Base-by-base conservation (phyloP, 2,329 filamentous ascomycete species). In the Monosporascus sp. region DNA sequence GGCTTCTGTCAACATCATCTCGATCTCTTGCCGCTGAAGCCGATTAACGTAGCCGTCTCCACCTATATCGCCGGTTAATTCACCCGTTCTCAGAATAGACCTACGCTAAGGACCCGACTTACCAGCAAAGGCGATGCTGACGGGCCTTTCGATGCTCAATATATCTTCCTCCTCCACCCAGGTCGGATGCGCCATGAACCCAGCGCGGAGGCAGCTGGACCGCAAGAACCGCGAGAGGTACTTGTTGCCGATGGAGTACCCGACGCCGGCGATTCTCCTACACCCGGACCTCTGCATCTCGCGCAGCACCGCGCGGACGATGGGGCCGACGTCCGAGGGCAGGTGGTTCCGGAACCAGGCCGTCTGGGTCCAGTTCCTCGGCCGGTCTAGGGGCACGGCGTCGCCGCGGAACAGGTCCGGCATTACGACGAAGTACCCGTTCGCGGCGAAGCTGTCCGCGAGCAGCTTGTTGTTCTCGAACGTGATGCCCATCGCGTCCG, bases 341-440 rank as follows among this genome's bases (percentile, higher is more conserved):
- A 65, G 63, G 53, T 73, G 71, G n/a, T 62, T 62, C 15, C 53
- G 51, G 22, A 62, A 49, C 71, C 72, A 75, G 24, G 59, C 65
- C 3, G 56, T 62, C 24, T 70, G 47, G 50, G 65, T 63, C 58
- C 62, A 67, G 62, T 70, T 74, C 18, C 67, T 70, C 18, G 73
- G 67, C 50, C 68, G 71, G 61, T 77, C 72, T 25, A 47, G 52
- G 7, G 70, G 69, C 57, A 83, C 71, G 31, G 77, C 65, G 57
- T 83, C 77, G 56, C 78, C 80, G 52, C 75, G 67, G 74, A 85
- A 84, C 53, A 86, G 73, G 65, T 87, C 83, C 7, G 83, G 83
- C 60, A 86, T 74, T 50, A 83, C 72, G 57, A 76, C 74, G 54
- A 83, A 75, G 70, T 85, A 86, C 60, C 82, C 83, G 62, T 80